Evolutionary conservation across 2,329 filamentous ascomycete genomes (phyloP).

Genomic region (Parastagonospora avenae): DNA sequence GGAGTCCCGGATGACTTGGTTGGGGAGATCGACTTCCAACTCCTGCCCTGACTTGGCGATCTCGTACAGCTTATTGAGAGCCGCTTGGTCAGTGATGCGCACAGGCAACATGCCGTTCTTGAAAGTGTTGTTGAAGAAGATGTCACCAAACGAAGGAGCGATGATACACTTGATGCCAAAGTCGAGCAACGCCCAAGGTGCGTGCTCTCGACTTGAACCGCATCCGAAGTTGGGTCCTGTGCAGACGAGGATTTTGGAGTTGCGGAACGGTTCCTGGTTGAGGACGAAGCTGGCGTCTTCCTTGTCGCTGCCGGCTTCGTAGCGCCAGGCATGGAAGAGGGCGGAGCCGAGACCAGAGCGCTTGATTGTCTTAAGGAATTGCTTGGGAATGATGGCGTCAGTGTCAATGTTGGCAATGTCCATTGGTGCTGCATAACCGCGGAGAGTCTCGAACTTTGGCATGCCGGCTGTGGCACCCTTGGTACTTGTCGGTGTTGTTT

Average conservation of each 20-base stretch:
- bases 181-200: slow-evolving; percentile 94
- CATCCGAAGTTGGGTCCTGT: slow-evolving; percentile 96
- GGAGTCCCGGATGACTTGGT: slow-evolving; percentile 79
- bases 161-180: slow-evolving; percentile 96
- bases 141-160: slow-evolving; percentile 85
- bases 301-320: slow-evolving; percentile 64
- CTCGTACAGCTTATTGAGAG: slow-evolving; percentile 71
- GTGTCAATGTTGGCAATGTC: slow-evolving; percentile 93
- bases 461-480: slow-evolving; percentile 65
- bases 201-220: slow-evolving; percentile 90
- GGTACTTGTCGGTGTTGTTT: slow-evolving; percentile 63
- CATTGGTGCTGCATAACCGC: slow-evolving; percentile 85
- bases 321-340: slow-evolving; percentile 85
- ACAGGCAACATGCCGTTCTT: slow-evolving; percentile 99
- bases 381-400: slow-evolving; percentile 99
- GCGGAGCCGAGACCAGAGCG: slow-evolving; percentile 88
- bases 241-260: slow-evolving; percentile 86
- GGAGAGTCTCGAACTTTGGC: slow-evolving; percentile 81
- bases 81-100: slow-evolving; percentile 68
- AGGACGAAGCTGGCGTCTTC: slow-evolving; percentile 85
- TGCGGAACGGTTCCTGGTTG: slow-evolving; percentile 85
- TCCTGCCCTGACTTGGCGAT: slow-evolving; percentile 82
- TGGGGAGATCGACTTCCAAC: slow-evolving; percentile 85
- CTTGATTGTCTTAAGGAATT: slow-evolving; percentile 99
- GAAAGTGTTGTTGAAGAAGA: slow-evolving; percentile 99